Evolutionary conservation across 768 basidiomycete genomes (phyloP).

Genomic region (Boletus speciosus): DNA sequence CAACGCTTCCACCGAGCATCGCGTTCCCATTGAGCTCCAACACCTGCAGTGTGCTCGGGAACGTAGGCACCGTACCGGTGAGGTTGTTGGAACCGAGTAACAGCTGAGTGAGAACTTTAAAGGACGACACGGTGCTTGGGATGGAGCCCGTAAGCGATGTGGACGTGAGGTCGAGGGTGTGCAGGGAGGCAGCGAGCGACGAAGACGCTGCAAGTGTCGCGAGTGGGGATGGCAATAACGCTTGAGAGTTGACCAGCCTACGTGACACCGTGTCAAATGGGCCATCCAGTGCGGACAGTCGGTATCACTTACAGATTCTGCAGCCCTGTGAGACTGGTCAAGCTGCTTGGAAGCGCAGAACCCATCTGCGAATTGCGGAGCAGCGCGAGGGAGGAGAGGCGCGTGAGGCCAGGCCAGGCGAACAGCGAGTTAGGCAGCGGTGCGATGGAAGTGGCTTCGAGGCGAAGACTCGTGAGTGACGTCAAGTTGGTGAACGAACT

Average conservation of each 20-base stretch:
- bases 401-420: constrained; percentile 30
- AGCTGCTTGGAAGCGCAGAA: constrained; percentile 34
- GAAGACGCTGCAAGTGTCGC: constrained; percentile 30
- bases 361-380: constrained; percentile 42
- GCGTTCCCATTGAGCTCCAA: constrained; percentile 37
- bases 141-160: constrained; percentile 40
- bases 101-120: constrained; percentile 35
- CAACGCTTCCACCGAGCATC: constrained; percentile 31
- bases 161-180: constrained; percentile 38
- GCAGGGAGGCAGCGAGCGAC: constrained; percentile 32
- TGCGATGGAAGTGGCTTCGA: constrained; percentile 40
- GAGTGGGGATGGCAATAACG: constrained; percentile 32
- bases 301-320: constrained; percentile 37
- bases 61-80: constrained; percentile 32
- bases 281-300: not conserved
- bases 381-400: constrained; percentile 35
- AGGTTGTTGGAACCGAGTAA: constrained; percentile 40
- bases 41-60: constrained; percentile 35
- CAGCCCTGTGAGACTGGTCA: constrained; percentile 31
- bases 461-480: constrained; percentile 36
- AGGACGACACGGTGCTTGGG: constrained; percentile 32
- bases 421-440: constrained; percentile 34
- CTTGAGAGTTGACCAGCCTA: constrained; percentile 38
- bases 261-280: not conserved
- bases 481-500: constrained; percentile 36